Evolutionary conservation across 306 rosid genomes (phyloP).

Genomic region (Trifolium pratense): DNA sequence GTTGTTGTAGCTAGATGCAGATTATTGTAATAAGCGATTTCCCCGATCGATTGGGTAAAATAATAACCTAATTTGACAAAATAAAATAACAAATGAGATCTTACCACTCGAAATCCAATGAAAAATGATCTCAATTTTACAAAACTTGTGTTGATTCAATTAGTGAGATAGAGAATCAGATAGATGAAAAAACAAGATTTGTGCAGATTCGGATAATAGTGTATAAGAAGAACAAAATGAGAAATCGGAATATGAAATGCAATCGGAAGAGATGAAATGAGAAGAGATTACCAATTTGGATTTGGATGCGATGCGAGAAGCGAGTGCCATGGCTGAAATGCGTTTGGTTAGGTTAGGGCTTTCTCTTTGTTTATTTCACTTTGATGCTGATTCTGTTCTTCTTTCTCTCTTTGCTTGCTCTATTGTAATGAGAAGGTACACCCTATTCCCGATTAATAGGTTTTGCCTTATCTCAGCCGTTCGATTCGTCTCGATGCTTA

Average conservation of each 20-base stretch:
- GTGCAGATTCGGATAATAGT: slow-evolving; percentile 23
- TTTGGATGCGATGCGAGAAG: slow-evolving; percentile 75
- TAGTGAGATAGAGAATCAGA: neutral
- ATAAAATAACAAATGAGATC: slow-evolving; percentile 5
- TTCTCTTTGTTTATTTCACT: neutral
- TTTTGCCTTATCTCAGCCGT: slow-evolving; percentile 33
- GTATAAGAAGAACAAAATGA: neutral
- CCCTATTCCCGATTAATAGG: neutral
- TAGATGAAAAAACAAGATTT: neutral
- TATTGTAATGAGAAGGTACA: neutral
- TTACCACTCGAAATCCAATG: neutral
- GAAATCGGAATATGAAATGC: neutral
- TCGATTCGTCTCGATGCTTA: neutral
- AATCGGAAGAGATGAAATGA: neutral
- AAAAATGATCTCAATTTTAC: neutral
- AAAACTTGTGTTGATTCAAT: neutral
- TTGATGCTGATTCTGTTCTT: slow-evolving; percentile 20
- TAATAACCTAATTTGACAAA: slow-evolving; percentile 30
- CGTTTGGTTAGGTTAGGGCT: slow-evolving; percentile 28
- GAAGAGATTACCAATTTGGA: slow-evolving; percentile 58
- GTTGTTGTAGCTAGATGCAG: neutral
- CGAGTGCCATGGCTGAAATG: slow-evolving; percentile 67
- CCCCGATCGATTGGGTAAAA: slow-evolving; percentile 5
- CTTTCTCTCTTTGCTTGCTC: neutral
- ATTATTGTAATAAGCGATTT: slow-evolving; percentile 6